Conservation (phyloP, 768 basidiomycete genomes). For the Pisolithus orientalis region DNA sequence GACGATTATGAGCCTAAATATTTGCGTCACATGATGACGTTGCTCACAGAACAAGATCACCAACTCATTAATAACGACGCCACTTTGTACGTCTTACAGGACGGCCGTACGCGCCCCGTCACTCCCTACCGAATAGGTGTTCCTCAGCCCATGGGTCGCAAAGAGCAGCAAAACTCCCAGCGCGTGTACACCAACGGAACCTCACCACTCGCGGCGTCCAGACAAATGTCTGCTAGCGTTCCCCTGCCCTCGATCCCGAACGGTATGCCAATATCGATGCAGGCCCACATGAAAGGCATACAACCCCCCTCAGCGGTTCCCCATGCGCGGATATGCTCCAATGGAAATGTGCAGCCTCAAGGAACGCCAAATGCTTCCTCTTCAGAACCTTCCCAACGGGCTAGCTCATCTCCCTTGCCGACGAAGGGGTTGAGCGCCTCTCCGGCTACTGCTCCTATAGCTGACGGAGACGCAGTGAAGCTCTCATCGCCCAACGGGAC, state of each 20-base stretch:
- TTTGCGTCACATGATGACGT: constrained; percentile 47
- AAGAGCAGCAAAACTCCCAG: constrained; percentile 17
- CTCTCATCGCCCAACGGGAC: not conserved
- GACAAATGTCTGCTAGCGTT: constrained; percentile 12
- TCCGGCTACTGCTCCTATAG: not conserved
- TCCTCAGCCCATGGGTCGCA: constrained; percentile 23
- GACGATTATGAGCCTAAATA: constrained; percentile 67
- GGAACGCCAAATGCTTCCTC: not conserved
- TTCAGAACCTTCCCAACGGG: not conserved
- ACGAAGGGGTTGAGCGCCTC: not conserved
- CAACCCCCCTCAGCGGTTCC: constrained; percentile 38
- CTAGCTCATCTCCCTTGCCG: not conserved
- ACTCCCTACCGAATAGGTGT: constrained; percentile 40
- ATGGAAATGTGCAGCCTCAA: constrained; percentile 6
- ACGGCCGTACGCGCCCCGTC: constrained; percentile 46
- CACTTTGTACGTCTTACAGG: constrained; percentile 33
- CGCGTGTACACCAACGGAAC: constrained; percentile 20
- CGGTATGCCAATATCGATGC: constrained; percentile 53
- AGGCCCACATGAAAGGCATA: constrained; percentile 55
- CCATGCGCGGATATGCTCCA: constrained; percentile 50
- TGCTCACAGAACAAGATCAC: constrained; percentile 52
- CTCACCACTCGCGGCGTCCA: constrained; percentile 18
- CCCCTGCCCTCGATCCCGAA: constrained; percentile 27
- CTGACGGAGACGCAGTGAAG: not conserved
- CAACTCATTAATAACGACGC: constrained; percentile 46